These are phyloP conservation scores for Amniculicola lignicola DNA, from an alignment of 495 filamentous ascomycete genomes.

Conservation along the genomic window DNA sequence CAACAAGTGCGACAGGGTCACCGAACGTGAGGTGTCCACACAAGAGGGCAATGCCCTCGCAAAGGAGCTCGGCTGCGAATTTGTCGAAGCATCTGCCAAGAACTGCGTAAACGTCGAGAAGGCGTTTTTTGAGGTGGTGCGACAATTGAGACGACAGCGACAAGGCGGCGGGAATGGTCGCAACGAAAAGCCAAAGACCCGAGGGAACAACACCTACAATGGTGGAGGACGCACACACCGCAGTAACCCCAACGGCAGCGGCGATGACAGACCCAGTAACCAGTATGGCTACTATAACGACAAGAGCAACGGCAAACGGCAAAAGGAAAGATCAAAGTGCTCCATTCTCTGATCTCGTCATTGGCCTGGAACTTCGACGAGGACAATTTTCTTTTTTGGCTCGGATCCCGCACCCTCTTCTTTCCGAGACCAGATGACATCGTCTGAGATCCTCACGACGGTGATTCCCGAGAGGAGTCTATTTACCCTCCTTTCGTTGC, in stretches of 20 bases:
- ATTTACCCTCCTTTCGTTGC: too few species aligned
- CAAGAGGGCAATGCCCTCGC: constrained; percentile 93
- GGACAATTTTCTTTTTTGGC: too few species aligned
- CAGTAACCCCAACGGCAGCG: neutral
- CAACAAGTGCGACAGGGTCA: constrained; percentile 95
- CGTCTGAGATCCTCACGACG: too few species aligned
- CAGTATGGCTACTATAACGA: neutral
- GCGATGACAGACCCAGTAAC: neutral
- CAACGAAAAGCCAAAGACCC: neutral
- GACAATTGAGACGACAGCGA: constrained; percentile 49
- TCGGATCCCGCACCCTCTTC: too few species aligned
- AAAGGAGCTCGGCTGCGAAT: constrained; percentile 90
- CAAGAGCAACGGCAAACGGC: neutral
- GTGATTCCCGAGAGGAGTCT: too few species aligned
- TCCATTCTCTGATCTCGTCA: constrained; percentile 28
- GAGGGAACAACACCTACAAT: too few species aligned
- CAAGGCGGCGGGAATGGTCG: constrained; percentile 1
- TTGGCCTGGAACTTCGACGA: too few species aligned
- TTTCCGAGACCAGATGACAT: too few species aligned
- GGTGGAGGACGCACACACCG: too few species aligned
- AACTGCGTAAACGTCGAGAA: constrained; percentile 99
- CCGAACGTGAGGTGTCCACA: constrained; percentile 92
- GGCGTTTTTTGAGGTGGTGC: constrained; percentile 96
- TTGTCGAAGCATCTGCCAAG: constrained; percentile 98
- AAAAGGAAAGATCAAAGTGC: constrained; percentile 19